A percentile compares a stretch with the other conserved stretches of the same genome.
Evolutionary conservation across 2,329 filamentous ascomycete species (phyloP).

Genomic region (Aspergillus flavus): DNA sequence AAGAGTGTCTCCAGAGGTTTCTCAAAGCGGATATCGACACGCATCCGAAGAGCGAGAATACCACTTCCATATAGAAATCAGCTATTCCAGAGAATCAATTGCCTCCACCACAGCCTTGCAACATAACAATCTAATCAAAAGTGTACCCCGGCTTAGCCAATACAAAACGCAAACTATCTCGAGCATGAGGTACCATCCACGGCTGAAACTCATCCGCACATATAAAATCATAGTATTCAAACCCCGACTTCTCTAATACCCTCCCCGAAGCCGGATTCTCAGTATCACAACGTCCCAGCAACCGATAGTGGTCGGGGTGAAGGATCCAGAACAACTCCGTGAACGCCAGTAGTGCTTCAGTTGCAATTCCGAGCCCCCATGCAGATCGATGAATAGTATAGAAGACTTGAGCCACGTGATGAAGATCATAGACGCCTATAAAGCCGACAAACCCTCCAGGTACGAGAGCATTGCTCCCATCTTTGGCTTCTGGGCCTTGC

Average conservation of each 20-base stretch:
- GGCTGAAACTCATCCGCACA: background rate
- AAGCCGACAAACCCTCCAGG: background rate
- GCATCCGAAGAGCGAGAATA: no score
- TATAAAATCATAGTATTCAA: background rate
- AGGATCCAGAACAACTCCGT: background rate
- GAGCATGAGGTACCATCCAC: background rate
- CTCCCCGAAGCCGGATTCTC: background rate
- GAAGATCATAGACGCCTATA: background rate
- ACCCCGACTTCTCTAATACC: background rate
- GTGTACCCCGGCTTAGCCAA: background rate
- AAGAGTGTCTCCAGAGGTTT: no score
- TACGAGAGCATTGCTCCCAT: background rate
- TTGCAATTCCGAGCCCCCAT: background rate
- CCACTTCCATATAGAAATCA: no score
- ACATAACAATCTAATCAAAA: background rate
- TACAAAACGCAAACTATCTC: background rate
- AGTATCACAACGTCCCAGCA: background rate
- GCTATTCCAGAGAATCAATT: no score
- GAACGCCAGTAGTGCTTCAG: background rate
- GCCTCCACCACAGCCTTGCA: no score
- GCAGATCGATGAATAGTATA: background rate
- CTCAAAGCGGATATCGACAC: no score
- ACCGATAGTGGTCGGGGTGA: background rate
- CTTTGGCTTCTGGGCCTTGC: background rate
- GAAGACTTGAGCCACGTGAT: background rate